Evolutionary conservation across 129 eudicot species (phyloP).

Genomic region (Deinandra increscens): DNA sequence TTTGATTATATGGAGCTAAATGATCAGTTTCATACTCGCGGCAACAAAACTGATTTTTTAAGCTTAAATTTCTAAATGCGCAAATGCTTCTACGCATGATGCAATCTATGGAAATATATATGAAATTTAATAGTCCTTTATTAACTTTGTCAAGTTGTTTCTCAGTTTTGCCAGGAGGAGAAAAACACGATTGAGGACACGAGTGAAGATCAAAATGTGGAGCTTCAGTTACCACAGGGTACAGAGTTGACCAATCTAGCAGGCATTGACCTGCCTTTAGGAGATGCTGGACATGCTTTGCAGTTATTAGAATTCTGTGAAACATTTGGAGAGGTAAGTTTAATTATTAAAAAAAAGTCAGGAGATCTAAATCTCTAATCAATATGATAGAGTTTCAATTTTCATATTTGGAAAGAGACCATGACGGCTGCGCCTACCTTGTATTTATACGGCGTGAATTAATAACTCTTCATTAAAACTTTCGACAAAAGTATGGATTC

Average conservation of each 20-base stretch:
- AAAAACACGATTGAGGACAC: constrained; percentile 17
- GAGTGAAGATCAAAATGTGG: constrained; percentile 21
- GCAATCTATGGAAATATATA: neutral
- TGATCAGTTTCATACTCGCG: neutral
- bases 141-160: constrained; percentile 7
- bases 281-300: constrained; percentile 60
- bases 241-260: constrained; percentile 42
- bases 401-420: constrained; percentile 14
- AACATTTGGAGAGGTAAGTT: constrained; percentile 62
- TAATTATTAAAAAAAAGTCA: neutral
- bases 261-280: constrained; percentile 49
- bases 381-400: neutral
- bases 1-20: neutral
- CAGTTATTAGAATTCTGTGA: constrained; percentile 62
- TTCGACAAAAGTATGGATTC: neutral
- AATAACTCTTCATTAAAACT: neutral
- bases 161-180: constrained; percentile 23
- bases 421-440: neutral
- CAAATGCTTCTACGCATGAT: neutral
- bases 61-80: no score
- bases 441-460: neutral
- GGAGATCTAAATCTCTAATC: neutral
- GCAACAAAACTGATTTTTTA: neutral
- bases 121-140: neutral
- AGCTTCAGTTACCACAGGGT: constrained; percentile 48